Evolutionary conservation across 2,329 filamentous ascomycete species (phyloP).

Genomic region (Chrysosphaeria jannelii): DNA sequence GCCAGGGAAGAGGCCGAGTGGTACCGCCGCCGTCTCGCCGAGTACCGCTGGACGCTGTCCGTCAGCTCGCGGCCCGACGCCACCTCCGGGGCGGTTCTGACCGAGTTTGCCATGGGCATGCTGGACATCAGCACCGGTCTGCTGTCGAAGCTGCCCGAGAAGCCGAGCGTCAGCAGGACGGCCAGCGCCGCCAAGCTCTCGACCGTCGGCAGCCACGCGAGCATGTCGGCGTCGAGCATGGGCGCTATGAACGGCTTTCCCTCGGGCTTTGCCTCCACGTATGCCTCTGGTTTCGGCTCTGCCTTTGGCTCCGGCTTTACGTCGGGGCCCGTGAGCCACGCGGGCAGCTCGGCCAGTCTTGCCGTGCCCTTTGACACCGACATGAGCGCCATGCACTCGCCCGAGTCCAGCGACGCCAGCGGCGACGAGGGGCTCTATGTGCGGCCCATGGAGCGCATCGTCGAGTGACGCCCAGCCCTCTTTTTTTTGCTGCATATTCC

Average conservation of each 20-base stretch:
- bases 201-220: conserved; percentile 8
- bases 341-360: conserved; percentile 10
- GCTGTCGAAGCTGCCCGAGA: conserved; percentile 38
- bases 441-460: conserved; percentile 7
- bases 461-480: conserved; percentile 1
- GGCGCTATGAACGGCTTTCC: too few species aligned
- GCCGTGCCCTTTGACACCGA: conserved; percentile 17
- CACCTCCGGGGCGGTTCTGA: conserved; percentile 24
- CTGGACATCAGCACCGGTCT: conserved; percentile 40
- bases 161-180: conserved; percentile 30
- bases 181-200: conserved; percentile 20
- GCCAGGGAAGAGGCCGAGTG: conserved; percentile 75
- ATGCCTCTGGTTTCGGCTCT: too few species aligned
- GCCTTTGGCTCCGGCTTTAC: too few species aligned
- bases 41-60: conserved; percentile 82
- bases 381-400: conserved; percentile 20
- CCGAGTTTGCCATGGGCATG: conserved; percentile 48
- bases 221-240: conserved; percentile 4
- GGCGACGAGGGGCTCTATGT: conserved; percentile 27
- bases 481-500: too few species aligned
- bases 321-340: too few species aligned
- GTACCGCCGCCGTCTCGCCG: conserved; percentile 56
- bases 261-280: too few species aligned
- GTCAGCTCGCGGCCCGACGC: conserved; percentile 47
- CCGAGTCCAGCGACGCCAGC: conserved; percentile 16